Percentiles rank a stretch among this genome's conserved stretches.
These are phyloP conservation scores for Brettanomyces anomalus DNA, from an alignment of 805 yeast genomes.

Conservation along the genomic window DNA sequence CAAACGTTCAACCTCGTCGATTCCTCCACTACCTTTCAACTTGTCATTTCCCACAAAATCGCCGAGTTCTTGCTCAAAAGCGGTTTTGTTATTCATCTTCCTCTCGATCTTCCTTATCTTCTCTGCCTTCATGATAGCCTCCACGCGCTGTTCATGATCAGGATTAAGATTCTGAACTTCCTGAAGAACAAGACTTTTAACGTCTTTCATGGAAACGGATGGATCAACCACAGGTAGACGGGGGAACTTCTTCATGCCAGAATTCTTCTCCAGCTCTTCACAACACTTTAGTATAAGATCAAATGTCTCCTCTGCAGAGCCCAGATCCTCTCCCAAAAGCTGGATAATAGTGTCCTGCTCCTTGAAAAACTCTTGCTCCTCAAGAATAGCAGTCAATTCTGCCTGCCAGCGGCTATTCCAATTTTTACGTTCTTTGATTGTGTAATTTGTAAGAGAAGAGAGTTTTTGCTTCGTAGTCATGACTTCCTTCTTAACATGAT, in stretches of 20 bases:
- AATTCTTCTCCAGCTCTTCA: constrained; percentile 62
- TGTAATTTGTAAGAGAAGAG: constrained; percentile 46
- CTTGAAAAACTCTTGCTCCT: constrained; percentile 87
- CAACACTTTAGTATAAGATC: constrained; percentile 73
- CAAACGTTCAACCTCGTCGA: constrained; percentile 72
- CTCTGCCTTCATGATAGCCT: constrained; percentile 86
- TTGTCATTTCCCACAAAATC: constrained; percentile 73
- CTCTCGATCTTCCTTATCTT: constrained; percentile 65
- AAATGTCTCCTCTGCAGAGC: constrained; percentile 73
- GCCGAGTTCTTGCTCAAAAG: constrained; percentile 79
- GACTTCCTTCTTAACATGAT: constrained; percentile 56
- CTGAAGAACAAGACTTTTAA: constrained; percentile 68
- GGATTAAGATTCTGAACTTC: constrained; percentile 79
- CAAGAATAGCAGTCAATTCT: constrained; percentile 82
- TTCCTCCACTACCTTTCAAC: constrained; percentile 79
- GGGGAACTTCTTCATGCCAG: constrained; percentile 29
- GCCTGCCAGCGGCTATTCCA: constrained; percentile 93
- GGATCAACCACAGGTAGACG: constrained; percentile 39
- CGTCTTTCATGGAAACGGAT: constrained; percentile 45
- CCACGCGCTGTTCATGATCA: constrained; percentile 74
- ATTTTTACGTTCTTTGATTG: constrained; percentile 61
- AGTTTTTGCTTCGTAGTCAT: constrained; percentile 45
- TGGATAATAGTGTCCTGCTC: constrained; percentile 78
- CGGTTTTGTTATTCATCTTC: constrained; percentile 44
- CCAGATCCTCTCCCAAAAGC: constrained; percentile 74